These are phyloP conservation scores for Creolimax fragrantissima DNA, from an alignment of 78 protist species.

Conservation along the genomic window DNA sequence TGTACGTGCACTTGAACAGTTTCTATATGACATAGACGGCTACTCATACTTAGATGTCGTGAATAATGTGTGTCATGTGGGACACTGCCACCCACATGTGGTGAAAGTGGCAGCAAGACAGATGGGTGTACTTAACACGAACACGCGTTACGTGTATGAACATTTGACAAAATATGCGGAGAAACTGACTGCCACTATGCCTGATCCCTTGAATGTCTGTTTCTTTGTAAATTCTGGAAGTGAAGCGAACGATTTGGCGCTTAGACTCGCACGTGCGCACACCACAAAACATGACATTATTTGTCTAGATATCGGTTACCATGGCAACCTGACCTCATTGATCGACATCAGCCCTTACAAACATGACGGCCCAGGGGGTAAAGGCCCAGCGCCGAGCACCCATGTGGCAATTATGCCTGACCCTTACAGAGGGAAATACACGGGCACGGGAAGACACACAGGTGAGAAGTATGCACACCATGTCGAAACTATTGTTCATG, in stretches of 20 bases:
- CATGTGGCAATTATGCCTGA: neutral
- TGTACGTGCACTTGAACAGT: slow-evolving; percentile 13
- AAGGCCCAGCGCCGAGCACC: neutral
- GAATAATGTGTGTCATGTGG: slow-evolving; percentile 59
- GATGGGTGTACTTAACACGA: slow-evolving; percentile 43
- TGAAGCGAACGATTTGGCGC: slow-evolving; percentile 82
- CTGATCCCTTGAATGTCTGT: slow-evolving; percentile 10
- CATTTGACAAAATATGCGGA: slow-evolving; percentile 2
- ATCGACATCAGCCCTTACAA: slow-evolving; percentile 13
- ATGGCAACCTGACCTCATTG: slow-evolving; percentile 44
- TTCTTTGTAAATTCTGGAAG: slow-evolving; percentile 71
- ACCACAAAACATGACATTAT: slow-evolving; percentile 23
- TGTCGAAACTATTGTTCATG: neutral
- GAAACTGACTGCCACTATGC: slow-evolving; percentile 31
- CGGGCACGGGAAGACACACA: neutral
- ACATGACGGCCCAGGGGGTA: neutral
- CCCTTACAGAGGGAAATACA: neutral
- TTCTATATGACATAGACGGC: slow-evolving; percentile 28
- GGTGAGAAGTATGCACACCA: neutral
- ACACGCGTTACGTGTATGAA: slow-evolving; percentile 53
- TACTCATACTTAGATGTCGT: slow-evolving; percentile 38
- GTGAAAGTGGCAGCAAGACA: slow-evolving; percentile 39
- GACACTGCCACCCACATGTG: slow-evolving; percentile 59
- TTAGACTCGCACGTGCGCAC: slow-evolving; percentile 51
- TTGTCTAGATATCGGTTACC: slow-evolving; percentile 55